Conservation (phyloP, 2,329 filamentous ascomycete species). For the Paraphaeosphaeria minitans region DNA sequence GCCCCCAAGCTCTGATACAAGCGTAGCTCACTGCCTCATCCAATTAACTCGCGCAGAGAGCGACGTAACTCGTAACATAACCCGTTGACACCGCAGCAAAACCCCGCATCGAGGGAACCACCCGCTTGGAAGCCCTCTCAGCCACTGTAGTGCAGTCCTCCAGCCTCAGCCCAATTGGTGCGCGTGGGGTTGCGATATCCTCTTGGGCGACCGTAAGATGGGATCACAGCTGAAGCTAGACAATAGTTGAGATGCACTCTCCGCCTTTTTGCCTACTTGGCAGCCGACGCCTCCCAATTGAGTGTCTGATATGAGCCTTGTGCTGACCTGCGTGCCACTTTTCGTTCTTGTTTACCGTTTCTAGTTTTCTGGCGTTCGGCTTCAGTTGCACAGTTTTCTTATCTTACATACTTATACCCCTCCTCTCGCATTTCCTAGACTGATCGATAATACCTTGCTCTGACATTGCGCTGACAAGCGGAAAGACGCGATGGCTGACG, state of each 20-base stretch:
- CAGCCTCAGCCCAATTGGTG: not conserved
- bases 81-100: not conserved
- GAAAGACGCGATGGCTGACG: slow-evolving; percentile 17
- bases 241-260: not conserved
- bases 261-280: slow-evolving; percentile 3
- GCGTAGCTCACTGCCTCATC: not conserved
- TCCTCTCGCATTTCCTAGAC: not conserved
- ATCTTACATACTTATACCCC: not conserved
- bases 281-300: not conserved
- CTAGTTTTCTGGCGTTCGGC: slow-evolving; percentile 1
- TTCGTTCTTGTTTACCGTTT: not conserved
- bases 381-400: not conserved
- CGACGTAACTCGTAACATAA: not conserved
- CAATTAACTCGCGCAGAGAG: not conserved
- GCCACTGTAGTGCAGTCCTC: not conserved
- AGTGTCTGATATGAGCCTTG: not conserved
- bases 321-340: not conserved
- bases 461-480: not conserved
- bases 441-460: not conserved
- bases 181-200: not conserved
- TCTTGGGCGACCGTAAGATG: not conserved
- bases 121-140: not conserved
- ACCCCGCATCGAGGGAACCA: not conserved
- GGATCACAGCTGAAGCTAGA: not conserved
- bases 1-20: not conserved